Evolutionary conservation across 139 green algal species (phyloP), one percentile per base, ranked within the genome.

Genomic region (Chlorella sp.): DNA sequence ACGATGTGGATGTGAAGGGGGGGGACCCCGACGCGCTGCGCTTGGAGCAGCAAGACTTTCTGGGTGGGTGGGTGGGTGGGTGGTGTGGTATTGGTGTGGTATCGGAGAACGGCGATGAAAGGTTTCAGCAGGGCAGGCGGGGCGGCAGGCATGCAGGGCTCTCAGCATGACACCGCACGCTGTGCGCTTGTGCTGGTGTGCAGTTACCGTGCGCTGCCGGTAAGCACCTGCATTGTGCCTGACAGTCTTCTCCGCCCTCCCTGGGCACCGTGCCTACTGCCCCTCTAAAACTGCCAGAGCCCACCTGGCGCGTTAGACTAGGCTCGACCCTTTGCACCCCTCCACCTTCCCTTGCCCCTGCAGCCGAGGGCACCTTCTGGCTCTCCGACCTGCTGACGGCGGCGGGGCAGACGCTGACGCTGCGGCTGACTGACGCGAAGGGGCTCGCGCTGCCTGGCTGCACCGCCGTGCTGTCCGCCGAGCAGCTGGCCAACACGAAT

Each of bases 11-110:
- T 70, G 22, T 83, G 56, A 36, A 67, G 11, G 40, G 46, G 41
- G 40, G 56, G 38, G 74, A 81, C 28, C 2, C 32, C 0, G 34
- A 51, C 19, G 64, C 62, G 26, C 32, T 91, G 30, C 30, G 67
- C 41, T 78, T 87, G 28, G 65, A 46, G 40, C 44, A 74, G 41
- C 73, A 90, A 73, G 77, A 91, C 44, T 89, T 87, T 44, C 75
- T 92, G 54, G 88, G 88, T 76, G 17, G 34, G 81, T 86, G 67
- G 88, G 40, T 38, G 70, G 62, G 62, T 34, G 30, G 62, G 5
- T 44, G 65, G 5, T n/a, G 8, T 5, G 56, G 56, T 16, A 20
- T 16, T n/a, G n/a, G n/a, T n/a, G n/a, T n/a, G n/a, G n/a, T n/a
- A n/a, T n/a, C n/a, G n/a, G n/a, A n/a, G n/a, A n/a, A n/a, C n/a